phyloP scores from a whole-genome alignment of 495 filamentous ascomycete species.

The Cercophora newfieldiana region DNA sequence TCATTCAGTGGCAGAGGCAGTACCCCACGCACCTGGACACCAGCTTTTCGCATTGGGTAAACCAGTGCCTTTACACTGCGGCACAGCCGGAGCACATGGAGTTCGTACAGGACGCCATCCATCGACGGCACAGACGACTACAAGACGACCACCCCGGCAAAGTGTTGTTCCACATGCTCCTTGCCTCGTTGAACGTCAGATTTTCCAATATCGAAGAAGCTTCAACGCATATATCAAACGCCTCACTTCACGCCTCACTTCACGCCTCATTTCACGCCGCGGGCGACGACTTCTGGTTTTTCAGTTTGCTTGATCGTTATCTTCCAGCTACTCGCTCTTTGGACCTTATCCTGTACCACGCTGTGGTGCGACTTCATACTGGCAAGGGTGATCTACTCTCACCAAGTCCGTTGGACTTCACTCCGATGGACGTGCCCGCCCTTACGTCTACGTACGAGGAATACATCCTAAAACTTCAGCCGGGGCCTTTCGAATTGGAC shows the following conservation, averaged over 20 bases:
- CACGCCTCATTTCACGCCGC: neutral
- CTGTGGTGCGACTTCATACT: neutral
- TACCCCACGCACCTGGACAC: neutral
- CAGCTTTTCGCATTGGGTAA: neutral
- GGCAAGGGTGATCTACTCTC: neutral
- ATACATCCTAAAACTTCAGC: neutral
- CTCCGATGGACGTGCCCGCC: no score
- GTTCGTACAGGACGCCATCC: neutral
- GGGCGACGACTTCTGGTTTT: neutral
- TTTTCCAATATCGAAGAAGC: neutral
- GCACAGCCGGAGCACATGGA: neutral
- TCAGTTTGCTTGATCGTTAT: neutral
- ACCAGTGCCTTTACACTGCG: neutral
- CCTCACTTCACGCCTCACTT: neutral
- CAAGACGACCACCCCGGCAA: neutral
- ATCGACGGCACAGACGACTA: neutral
- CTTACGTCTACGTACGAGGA: no score
- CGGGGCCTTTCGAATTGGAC: neutral
- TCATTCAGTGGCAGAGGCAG: neutral
- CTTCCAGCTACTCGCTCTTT: neutral
- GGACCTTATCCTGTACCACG: neutral
- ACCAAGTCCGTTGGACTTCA: neutral
- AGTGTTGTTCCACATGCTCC: neutral
- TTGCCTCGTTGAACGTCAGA: neutral
- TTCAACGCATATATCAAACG: neutral